Evolutionary conservation across 495 filamentous ascomycete species (phyloP).

Genomic region (Daldinia bambusicola): DNA sequence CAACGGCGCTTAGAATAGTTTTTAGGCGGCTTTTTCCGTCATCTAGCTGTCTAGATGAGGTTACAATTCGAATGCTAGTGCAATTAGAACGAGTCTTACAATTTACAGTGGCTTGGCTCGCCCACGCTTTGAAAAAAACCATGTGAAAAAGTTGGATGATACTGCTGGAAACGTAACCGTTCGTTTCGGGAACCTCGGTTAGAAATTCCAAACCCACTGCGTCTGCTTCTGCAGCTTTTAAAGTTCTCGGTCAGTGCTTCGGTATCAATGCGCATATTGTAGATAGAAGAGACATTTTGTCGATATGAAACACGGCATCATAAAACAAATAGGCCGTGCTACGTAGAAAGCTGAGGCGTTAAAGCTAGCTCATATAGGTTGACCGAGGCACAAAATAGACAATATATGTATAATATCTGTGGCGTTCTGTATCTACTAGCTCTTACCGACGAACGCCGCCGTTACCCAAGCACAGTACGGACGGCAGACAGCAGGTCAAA

Average conservation of each 20-base stretch:
- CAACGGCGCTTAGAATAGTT: slow-evolving; percentile 2
- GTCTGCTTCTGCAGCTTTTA: slow-evolving; percentile 8
- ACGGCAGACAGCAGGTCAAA: slow-evolving; percentile 1
- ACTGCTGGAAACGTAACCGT: background rate
- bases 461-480: slow-evolving; percentile 7
- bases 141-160: slow-evolving; percentile 8
- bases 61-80: background rate
- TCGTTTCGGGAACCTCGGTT: slow-evolving; percentile 24
- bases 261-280: slow-evolving; percentile 3
- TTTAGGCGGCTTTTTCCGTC: slow-evolving; percentile 10
- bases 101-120: background rate
- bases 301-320: background rate
- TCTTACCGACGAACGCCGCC: slow-evolving; percentile 1
- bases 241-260: slow-evolving; percentile 2
- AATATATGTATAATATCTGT: background rate
- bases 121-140: slow-evolving; percentile 3
- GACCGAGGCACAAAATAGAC: slow-evolving; percentile 4
- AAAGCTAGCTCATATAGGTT: background rate
- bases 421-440: background rate
- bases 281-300: background rate
- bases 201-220: slow-evolving; percentile 2
- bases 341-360: background rate
- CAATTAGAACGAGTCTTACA: background rate
- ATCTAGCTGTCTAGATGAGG: background rate
- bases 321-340: background rate